phyloP scores from a whole-genome alignment of 768 basidiomycete genomes.

The Tylopilus subfusipes region DNA sequence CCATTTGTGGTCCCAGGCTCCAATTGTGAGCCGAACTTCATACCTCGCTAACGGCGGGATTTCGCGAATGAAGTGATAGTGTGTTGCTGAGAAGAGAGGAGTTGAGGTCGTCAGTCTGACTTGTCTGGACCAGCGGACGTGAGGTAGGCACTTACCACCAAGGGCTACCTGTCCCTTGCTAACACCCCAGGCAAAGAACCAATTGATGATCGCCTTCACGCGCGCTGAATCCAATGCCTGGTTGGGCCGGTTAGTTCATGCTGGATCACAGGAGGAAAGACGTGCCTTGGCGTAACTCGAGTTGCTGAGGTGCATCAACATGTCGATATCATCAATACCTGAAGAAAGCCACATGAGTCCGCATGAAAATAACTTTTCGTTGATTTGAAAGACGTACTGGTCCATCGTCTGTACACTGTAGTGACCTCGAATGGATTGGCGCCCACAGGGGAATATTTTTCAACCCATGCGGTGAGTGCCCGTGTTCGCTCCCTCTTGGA shows the following conservation, averaged over 20 bases:
- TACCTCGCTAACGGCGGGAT: constrained; percentile 61
- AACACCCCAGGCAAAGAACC: constrained; percentile 56
- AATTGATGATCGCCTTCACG: constrained; percentile 43
- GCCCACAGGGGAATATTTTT: constrained; percentile 51
- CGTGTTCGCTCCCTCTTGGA: constrained; percentile 30
- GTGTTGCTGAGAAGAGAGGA: constrained; percentile 43
- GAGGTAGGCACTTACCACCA: constrained; percentile 28
- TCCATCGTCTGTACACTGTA: constrained; percentile 45
- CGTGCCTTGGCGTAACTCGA: constrained; percentile 73
- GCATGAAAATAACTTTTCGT: neutral
- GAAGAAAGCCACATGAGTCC: neutral
- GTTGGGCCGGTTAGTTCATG: constrained; percentile 3
- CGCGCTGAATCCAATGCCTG: constrained; percentile 47
- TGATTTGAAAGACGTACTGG: constrained; percentile 40
- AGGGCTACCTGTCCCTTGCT: constrained; percentile 63
- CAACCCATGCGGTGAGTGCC: constrained; percentile 43
- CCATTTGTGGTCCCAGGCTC: constrained; percentile 78
- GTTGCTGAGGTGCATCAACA: constrained; percentile 71
- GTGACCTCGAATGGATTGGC: constrained; percentile 49
- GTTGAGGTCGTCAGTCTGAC: neutral
- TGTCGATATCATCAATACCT: constrained; percentile 70
- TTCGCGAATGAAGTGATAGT: constrained; percentile 67
- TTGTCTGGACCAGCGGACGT: no score
- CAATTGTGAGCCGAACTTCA: constrained; percentile 56
- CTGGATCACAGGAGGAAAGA: neutral